Evolutionary conservation across 208 protist genomes (phyloP).

Genomic region (Acanthamoeba royreba): DNA sequence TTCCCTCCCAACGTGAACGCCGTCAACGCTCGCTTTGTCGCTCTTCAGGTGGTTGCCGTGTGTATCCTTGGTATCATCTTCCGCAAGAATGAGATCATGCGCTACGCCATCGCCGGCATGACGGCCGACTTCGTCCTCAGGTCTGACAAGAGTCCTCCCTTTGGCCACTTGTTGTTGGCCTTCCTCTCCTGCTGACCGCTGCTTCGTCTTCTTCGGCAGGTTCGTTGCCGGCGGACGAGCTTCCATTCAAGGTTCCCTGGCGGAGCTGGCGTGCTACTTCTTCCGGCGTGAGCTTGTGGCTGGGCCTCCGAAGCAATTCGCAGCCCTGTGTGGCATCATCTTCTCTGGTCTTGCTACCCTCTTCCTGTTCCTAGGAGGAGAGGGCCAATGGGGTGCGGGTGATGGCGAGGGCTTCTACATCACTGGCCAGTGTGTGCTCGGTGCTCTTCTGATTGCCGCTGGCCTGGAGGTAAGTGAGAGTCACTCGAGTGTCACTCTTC

Average conservation of each 20-base stretch:
- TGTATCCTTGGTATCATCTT: slow-evolving; percentile 33
- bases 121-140: neutral
- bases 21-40: neutral
- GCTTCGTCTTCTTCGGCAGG: neutral
- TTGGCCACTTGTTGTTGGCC: neutral
- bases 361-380: neutral
- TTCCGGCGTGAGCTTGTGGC: neutral
- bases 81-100: neutral
- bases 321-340: slow-evolving; percentile 46
- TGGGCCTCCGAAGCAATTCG: slow-evolving; percentile 58
- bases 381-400: neutral
- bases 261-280: neutral
- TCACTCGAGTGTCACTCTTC: neutral
- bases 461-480: slow-evolving; percentile 24
- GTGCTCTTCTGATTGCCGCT: neutral
- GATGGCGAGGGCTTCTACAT: slow-evolving; percentile 2
- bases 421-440: slow-evolving; percentile 16
- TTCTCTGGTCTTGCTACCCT: slow-evolving; percentile 45
- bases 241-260: slow-evolving; percentile 7
- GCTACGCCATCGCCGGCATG: neutral
- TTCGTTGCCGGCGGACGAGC: slow-evolving; percentile 32
- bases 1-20: slow-evolving; percentile 2
- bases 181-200: neutral
- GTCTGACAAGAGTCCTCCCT: neutral
- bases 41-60: neutral